Base-by-base conservation (phyloP, 805 yeast species). In the Saturnispora silvae region DNA sequence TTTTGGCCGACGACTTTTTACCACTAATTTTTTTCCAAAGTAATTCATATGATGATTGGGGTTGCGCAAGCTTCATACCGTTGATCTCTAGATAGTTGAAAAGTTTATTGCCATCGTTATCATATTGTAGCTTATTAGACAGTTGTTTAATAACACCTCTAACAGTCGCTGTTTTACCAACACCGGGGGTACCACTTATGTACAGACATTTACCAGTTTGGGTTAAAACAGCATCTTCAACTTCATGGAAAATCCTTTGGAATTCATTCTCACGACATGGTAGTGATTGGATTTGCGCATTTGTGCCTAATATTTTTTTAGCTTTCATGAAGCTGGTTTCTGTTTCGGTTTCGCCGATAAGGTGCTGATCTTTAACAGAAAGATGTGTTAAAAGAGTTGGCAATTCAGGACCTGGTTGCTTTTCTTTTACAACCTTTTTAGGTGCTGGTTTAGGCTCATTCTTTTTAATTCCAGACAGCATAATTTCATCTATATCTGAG, bases 101-200 rank as follows among this genome's bases (percentile, higher is more conserved):
- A 11, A 51, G 54, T 29, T 47, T 45, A 16, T 31, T 29, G 3
- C 45, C 44, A 11, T 48, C 37, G 27, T 46, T 41, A 13, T 49
- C 50, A n/a, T 38, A 37, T 6, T 49, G 42, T 30, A 52, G 28
- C 34, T 46, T 27, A 32, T 45, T 27, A 31, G 70, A 67, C 25
- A 92, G 58, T 49, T 81, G 85, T 24, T 74, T 68, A 19, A 92
- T 70, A 0, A 82, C 96, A 50, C 86, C 95, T 38, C 95, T 62
- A 2, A 89, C 77, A 0, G 97, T 89, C 3, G 94, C 92, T 0
- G 98, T 89, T 53, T 92, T 92, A 10, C 98, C 98, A 2, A 94
- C 89, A 7, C 99, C 99, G 0, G 99, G 98, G 0, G 96, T 85
- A 3, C 99, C 99, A 57, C 95, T 84, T 9, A 92, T 76, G 53